Evolutionary conservation across 768 basidiomycete species (phyloP).

Genomic region (Exidia glandulosa): DNA sequence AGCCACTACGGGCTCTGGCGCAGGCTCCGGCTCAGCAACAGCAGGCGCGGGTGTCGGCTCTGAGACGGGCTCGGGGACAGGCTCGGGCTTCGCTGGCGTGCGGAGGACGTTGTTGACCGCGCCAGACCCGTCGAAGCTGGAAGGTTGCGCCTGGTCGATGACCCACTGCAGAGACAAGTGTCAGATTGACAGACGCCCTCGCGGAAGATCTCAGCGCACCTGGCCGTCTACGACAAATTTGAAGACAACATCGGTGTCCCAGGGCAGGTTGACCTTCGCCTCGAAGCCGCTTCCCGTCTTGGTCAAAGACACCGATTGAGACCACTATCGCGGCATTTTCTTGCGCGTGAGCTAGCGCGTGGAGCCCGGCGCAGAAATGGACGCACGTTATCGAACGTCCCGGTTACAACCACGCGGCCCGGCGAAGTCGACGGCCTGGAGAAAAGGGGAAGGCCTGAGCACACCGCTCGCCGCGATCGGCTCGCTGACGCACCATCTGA

Average conservation of each 20-base stretch:
- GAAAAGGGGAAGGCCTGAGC: neutral
- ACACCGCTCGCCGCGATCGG: neutral
- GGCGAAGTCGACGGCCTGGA: conserved; percentile 50
- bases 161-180: conserved; percentile 30
- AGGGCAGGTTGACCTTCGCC: conserved; percentile 44
- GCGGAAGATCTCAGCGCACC: neutral
- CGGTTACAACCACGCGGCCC: conserved; percentile 54
- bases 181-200: neutral
- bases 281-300: conserved; percentile 47
- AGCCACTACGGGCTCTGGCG: too few species aligned
- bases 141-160: conserved; percentile 40
- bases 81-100: conserved; percentile 1
- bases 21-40: too few species aligned
- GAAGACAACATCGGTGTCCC: conserved; percentile 53
- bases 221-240: conserved; percentile 71
- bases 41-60: conserved; percentile 5
- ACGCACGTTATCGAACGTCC: conserved; percentile 63
- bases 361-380: neutral
- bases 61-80: conserved; percentile 4
- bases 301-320: conserved; percentile 41
- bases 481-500: conserved; percentile 7
- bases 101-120: conserved; percentile 61
- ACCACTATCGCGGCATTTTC: conserved; percentile 32
- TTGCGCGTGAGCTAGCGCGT: conserved; percentile 8
- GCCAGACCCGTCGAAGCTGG: conserved; percentile 49